These are phyloP conservation scores for Diplodia sapinea DNA, from an alignment of 2,329 filamentous ascomycete species.

Conservation along the genomic window DNA sequence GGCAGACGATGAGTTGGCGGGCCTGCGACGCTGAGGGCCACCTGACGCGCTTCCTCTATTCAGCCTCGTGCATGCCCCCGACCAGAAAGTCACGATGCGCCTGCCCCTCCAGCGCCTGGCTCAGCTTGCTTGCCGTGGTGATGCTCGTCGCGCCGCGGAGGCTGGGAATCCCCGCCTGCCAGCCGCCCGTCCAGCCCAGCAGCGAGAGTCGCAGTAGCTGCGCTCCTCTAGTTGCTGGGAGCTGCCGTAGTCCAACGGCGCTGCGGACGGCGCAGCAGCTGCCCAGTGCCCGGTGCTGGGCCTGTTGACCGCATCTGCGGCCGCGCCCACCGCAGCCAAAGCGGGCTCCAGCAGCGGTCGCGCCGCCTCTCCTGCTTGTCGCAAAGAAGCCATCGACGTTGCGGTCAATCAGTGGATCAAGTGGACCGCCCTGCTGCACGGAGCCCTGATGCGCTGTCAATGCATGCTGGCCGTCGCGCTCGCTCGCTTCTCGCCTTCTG, in stretches of 20 bases:
- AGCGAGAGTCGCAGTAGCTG: neutral
- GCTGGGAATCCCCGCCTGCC: conserved; percentile 1
- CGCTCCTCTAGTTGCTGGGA: conserved; percentile 4
- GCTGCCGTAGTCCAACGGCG: conserved; percentile 23
- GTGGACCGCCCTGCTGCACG: conserved; percentile 29
- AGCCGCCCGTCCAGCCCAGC: neutral
- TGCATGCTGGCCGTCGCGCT: conserved; percentile 21
- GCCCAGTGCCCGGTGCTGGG: conserved; percentile 10
- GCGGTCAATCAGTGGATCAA: conserved; percentile 29
- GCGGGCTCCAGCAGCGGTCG: neutral
- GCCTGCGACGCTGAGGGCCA: conserved; percentile 9
- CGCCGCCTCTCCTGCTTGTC: conserved; percentile 9
- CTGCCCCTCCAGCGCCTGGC: neutral
- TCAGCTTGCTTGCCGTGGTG: neutral
- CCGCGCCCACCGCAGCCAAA: neutral
- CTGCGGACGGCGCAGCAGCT: conserved; percentile 13
- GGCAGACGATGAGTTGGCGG: neutral
- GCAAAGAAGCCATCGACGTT: conserved; percentile 21
- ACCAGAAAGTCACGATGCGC: conserved; percentile 16
- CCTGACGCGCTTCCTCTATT: conserved; percentile 26
- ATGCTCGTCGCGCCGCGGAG: neutral
- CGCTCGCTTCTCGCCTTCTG: conserved; percentile 30
- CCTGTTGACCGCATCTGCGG: conserved; percentile 30
- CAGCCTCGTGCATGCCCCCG: conserved; percentile 29
- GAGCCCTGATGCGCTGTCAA: conserved; percentile 32